Conservation (phyloP, 208 protist species). For the Naegleria gruberi region DNA sequence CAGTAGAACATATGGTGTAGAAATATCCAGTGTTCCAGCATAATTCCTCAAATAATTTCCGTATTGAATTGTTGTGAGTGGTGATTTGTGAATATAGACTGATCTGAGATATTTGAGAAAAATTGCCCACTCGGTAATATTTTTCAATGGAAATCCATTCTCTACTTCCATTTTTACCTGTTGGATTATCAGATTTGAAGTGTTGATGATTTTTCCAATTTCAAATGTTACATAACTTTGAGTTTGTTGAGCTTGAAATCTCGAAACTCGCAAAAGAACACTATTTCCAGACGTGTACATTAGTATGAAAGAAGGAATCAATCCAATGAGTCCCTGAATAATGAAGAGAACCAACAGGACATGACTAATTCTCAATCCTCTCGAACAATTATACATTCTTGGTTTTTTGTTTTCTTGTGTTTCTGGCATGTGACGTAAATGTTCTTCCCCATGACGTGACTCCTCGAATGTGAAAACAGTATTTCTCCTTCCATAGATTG, state of each 20-base stretch:
- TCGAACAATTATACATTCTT: no score
- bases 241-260: background rate
- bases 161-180: background rate
- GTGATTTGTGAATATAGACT: background rate
- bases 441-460: no score
- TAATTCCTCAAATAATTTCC: background rate
- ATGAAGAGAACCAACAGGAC: background rate
- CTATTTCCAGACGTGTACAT: background rate
- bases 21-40: background rate
- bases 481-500: no score
- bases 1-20: no score
- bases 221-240: background rate
- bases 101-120: background rate
- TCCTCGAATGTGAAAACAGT: no score
- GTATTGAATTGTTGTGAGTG: background rate
- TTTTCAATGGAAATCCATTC: background rate
- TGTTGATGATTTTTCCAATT: background rate
- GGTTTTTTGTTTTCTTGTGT: no score
- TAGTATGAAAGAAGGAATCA: background rate
- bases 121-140: background rate
- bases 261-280: background rate
- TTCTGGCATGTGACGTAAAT: no score
- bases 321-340: background rate
- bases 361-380: background rate
- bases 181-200: background rate